These are phyloP conservation scores for Schwanniomyces occidentalis DNA, from an alignment of 805 yeast genomes.

Conservation along the genomic window DNA sequence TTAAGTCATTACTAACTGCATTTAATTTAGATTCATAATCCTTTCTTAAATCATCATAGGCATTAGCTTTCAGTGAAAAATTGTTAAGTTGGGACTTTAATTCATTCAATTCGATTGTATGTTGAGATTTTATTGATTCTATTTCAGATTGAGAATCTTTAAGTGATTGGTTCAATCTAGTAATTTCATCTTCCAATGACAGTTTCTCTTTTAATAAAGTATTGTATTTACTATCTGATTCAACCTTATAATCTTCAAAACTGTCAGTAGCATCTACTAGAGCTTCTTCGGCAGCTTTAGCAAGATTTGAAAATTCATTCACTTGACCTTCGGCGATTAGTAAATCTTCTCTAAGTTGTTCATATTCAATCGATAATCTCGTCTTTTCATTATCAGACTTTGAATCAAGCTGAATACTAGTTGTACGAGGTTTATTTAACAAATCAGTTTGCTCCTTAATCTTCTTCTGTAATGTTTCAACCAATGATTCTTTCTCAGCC, in stretches of 20 bases:
- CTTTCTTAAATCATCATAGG: slow-evolving; percentile 32
- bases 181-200: slow-evolving; percentile 18
- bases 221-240: slow-evolving; percentile 21
- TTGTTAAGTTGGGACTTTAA: slow-evolving; percentile 25
- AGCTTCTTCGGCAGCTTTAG: slow-evolving; percentile 67
- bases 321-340: slow-evolving; percentile 57
- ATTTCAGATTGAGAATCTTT: slow-evolving; percentile 22
- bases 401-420: neutral
- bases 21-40: slow-evolving; percentile 33
- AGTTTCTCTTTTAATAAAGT: slow-evolving; percentile 25
- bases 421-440: slow-evolving; percentile 12
- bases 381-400: slow-evolving; percentile 4
- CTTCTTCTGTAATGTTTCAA: slow-evolving; percentile 41
- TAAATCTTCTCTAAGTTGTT: slow-evolving; percentile 53
- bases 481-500: slow-evolving; percentile 36
- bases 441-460: slow-evolving; percentile 24
- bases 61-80: slow-evolving; percentile 27
- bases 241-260: slow-evolving; percentile 43
- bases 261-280: slow-evolving; percentile 53
- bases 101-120: slow-evolving; percentile 24
- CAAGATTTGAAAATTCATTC: slow-evolving; percentile 61
- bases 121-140: slow-evolving; percentile 17
- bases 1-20: slow-evolving; percentile 29
- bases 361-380: slow-evolving; percentile 32
- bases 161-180: slow-evolving; percentile 19